Conservation (phyloP, 1,284 basidiomycete species). For the Moesziomyces sp. region DNA sequence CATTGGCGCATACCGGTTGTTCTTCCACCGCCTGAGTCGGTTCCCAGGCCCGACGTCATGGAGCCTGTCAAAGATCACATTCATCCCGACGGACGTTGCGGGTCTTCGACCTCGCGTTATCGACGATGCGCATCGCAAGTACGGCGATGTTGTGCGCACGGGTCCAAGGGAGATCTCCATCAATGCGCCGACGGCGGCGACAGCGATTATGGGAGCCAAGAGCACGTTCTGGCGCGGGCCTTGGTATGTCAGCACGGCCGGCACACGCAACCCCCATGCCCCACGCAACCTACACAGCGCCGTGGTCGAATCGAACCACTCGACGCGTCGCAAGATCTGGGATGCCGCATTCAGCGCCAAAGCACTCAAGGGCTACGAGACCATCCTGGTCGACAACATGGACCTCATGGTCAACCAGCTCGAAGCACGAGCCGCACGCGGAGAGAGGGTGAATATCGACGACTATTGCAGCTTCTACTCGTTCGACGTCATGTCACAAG, state of each 20-base stretch:
- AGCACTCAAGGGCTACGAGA: slow-evolving; percentile 48
- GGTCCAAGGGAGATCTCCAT: slow-evolving; percentile 46
- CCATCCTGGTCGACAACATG: slow-evolving; percentile 27
- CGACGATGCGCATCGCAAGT: slow-evolving; percentile 24
- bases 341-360: slow-evolving; percentile 40
- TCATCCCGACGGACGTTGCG: slow-evolving; percentile 24
- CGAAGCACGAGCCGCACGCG: slow-evolving; percentile 13
- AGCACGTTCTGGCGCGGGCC: slow-evolving; percentile 32
- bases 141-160: slow-evolving; percentile 42
- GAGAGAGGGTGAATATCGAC: slow-evolving; percentile 37
- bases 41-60: slow-evolving; percentile 38
- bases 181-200: slow-evolving; percentile 24
- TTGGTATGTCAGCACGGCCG: slow-evolving; percentile 30
- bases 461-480: slow-evolving; percentile 37
- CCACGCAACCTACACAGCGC: slow-evolving; percentile 32
- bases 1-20: slow-evolving; percentile 37
- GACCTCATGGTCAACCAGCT: slow-evolving; percentile 35
- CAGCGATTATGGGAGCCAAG: slow-evolving; percentile 31
- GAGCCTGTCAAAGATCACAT: slow-evolving; percentile 29
- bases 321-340: slow-evolving; percentile 39
- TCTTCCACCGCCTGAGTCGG: slow-evolving; percentile 34
- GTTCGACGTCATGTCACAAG: slow-evolving; percentile 43
- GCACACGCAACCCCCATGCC: slow-evolving; percentile 11
- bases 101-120: slow-evolving; percentile 22
- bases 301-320: slow-evolving; percentile 23